Conservation (phyloP, 768 basidiomycete species). For the Auricularia cornea region DNA sequence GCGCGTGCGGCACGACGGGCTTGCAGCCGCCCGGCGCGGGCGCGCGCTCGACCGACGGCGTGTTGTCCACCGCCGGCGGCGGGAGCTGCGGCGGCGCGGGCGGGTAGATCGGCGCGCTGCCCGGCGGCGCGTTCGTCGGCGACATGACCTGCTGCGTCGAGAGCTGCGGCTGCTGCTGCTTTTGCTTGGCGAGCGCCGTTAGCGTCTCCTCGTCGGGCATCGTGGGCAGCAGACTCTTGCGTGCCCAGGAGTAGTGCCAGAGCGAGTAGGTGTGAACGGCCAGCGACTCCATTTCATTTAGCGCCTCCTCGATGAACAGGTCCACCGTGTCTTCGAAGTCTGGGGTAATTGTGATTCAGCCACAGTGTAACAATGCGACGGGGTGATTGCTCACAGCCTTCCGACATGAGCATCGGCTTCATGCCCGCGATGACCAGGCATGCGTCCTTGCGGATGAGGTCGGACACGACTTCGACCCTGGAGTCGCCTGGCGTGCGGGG, state of each 20-base stretch:
- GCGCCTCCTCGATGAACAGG: constrained; percentile 19
- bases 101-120: neutral
- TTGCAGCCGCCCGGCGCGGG: neutral
- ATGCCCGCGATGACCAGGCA: constrained; percentile 14
- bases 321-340: neutral
- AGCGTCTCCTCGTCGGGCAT: neutral
- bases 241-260: constrained; percentile 26
- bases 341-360: constrained; percentile 11
- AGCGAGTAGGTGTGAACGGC: constrained; percentile 20
- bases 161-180: neutral
- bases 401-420: constrained; percentile 20
- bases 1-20: neutral
- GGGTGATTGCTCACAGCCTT: neutral
- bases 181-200: neutral
- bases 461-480: constrained; percentile 18
- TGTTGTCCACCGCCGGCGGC: neutral
- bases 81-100: neutral
- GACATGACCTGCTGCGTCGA: neutral
- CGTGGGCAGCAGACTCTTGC: neutral
- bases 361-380: neutral
- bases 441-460: constrained; percentile 22
- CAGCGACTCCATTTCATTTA: constrained; percentile 18
- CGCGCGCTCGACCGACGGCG: neutral
- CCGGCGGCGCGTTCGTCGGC: neutral
- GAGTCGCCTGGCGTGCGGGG: constrained; percentile 17